Conservation (phyloP, 169 alveolate species). For the Miamiensis avidus region DNA sequence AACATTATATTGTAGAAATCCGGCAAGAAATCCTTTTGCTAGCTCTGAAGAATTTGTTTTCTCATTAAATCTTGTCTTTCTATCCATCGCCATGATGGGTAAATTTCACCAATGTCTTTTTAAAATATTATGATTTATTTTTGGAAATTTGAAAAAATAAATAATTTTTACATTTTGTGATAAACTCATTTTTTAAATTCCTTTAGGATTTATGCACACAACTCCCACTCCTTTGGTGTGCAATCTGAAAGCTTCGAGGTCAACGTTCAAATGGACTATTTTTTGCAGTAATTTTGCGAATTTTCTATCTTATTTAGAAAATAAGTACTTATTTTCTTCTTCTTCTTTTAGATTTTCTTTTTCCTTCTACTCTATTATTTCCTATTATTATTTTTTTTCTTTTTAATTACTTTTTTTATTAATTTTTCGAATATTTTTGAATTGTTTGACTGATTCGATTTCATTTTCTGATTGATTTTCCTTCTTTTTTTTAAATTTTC, state of each 20-base stretch:
- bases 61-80: slow-evolving; percentile 85
- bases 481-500: too few species aligned
- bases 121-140: not conserved
- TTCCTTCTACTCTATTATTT: not conserved
- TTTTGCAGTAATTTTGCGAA: slow-evolving; percentile 59
- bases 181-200: too few species aligned
- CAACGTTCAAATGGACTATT: slow-evolving; percentile 30
- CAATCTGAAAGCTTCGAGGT: slow-evolving; percentile 57
- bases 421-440: not conserved
- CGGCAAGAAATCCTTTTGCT: slow-evolving; percentile 78
- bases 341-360: not conserved
- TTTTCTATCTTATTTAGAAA: slow-evolving; percentile 57
- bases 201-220: slow-evolving; percentile 58
- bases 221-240: slow-evolving; percentile 86
- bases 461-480: not conserved
- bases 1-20: slow-evolving; percentile 86
- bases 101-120: slow-evolving; percentile 83
- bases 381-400: too few species aligned
- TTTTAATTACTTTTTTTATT: not conserved
- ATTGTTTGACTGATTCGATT: not conserved
- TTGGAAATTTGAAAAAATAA: too few species aligned
- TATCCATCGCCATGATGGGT: slow-evolving; percentile 85
- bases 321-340: slow-evolving; percentile 10
- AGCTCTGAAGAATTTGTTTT: slow-evolving; percentile 56
- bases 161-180: too few species aligned